These are phyloP conservation scores for Pseudocercospora vitis DNA, from an alignment of 2,329 filamentous ascomycete species.

Conservation along the genomic window DNA sequence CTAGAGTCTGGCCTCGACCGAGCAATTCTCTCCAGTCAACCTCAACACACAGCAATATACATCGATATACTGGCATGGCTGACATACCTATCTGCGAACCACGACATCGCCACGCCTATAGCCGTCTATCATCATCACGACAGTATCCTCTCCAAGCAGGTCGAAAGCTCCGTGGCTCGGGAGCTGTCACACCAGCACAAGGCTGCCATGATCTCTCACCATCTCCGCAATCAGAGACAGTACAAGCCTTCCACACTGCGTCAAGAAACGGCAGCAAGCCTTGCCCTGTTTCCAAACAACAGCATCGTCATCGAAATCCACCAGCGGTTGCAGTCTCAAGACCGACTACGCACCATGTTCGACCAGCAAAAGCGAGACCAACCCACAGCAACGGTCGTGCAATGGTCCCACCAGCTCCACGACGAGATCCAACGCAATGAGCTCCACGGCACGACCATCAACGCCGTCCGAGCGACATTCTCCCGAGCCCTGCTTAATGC, in stretches of 20 bases:
- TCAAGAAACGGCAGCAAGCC: conserved; percentile 59
- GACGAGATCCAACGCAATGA: conserved; percentile 52
- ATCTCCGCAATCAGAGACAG: conserved; percentile 61
- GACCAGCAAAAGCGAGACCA: conserved; percentile 20
- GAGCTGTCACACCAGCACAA: conserved; percentile 71
- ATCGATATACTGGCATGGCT: conserved; percentile 66
- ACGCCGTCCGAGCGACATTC: conserved; percentile 48
- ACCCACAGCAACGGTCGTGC: conserved; percentile 42
- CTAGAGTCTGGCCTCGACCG: conserved; percentile 58
- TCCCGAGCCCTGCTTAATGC: conserved; percentile 41
- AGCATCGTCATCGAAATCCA: conserved; percentile 71
- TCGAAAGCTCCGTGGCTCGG: conserved; percentile 26
- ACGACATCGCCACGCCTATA: conserved; percentile 41
- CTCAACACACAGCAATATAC: conserved; percentile 54
- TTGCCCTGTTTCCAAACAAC: conserved; percentile 70
- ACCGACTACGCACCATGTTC: conserved; percentile 67
- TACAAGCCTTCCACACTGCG: conserved; percentile 69
- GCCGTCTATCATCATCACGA: conserved; percentile 41
- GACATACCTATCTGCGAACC: conserved; percentile 59
- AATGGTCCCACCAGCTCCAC: conserved; percentile 57
- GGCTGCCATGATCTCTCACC: conserved; percentile 64
- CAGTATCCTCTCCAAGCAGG: conserved; percentile 40
- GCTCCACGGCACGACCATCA: conserved; percentile 27
- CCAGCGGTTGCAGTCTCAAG: conserved; percentile 72
- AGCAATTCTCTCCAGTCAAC: conserved; percentile 53